Evolutionary conservation across 768 basidiomycete genomes (phyloP).

Genomic region (Suillus discolor): DNA sequence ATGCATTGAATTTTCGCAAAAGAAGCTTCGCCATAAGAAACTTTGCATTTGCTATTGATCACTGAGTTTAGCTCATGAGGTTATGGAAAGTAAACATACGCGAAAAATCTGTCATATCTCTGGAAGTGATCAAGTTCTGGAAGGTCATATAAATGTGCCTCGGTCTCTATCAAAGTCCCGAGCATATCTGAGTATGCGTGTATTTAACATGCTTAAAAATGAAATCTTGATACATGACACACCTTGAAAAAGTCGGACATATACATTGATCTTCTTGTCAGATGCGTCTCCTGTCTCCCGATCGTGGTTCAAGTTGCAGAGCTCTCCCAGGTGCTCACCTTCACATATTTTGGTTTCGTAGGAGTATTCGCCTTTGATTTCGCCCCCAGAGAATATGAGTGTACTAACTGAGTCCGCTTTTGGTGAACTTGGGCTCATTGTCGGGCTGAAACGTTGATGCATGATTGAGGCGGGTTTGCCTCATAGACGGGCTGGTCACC

Average conservation of each 20-base stretch:
- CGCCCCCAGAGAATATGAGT: slow-evolving; percentile 35
- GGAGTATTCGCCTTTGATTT: slow-evolving; percentile 21
- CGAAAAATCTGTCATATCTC: slow-evolving; percentile 44
- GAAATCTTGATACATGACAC: background rate
- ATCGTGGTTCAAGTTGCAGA: slow-evolving; percentile 5
- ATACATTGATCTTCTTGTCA: slow-evolving; percentile 18
- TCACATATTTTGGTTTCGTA: slow-evolving; percentile 6
- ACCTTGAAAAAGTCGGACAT: slow-evolving; percentile 36
- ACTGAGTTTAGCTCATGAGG: slow-evolving; percentile 13
- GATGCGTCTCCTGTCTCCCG: slow-evolving; percentile 1
- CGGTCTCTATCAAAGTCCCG: slow-evolving; percentile 48
- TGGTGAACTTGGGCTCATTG: slow-evolving; percentile 11
- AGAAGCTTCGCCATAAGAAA: slow-evolving; percentile 66
- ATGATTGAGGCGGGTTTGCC: slow-evolving; percentile 12
- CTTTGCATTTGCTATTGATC: slow-evolving; percentile 48
- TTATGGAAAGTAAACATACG: slow-evolving; percentile 42
- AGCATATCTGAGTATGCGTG: slow-evolving; percentile 52
- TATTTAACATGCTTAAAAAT: background rate
- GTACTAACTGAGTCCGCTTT: slow-evolving; percentile 22
- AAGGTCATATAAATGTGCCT: slow-evolving; percentile 52
- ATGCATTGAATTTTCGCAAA: slow-evolving; percentile 59
- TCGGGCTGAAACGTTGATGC: slow-evolving; percentile 9
- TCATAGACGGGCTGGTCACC: too few species aligned
- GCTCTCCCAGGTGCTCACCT: slow-evolving; percentile 11
- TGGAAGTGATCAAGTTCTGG: slow-evolving; percentile 49